Base-by-base conservation (phyloP, 495 filamentous ascomycete genomes). In the Elaphomyces granulatus region DNA sequence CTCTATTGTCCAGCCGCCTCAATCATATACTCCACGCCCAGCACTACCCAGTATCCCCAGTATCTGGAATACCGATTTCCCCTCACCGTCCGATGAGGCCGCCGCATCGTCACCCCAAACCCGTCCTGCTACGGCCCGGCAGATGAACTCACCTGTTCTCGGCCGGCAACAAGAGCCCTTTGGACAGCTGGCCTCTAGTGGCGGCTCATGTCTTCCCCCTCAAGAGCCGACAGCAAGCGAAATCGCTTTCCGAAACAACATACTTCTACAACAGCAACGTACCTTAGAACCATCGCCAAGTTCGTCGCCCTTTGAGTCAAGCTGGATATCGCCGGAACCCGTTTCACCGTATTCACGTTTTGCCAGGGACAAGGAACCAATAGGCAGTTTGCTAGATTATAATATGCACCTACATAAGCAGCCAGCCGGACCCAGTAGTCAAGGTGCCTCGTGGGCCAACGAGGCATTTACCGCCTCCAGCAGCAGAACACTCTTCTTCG, bases 51-150 rank as follows among this genome's bases (percentile, higher is more conserved):
- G 49, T n/a, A 46, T 66, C 9, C 59, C 59, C 7, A 70, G 61
- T 38, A 71, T 72, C 34, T 67, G 60, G 63, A 71, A 64, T 37
- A 63, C 62, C 0, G 55, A 51, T 31, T 59, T 61, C 32, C 55
- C 50, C 4, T 54, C 50, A 20, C 55, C 43, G 37, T 37, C 57
- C 15, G 26, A 3, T n/a, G 44, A 46, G 20, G 45, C 41, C 17
- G 58, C 64, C 23, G 45, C 45, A 15, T 37, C 52, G 14, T 57
- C 61, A 21, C 59, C 63, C 2, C 43, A 57, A 10, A 60, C 58
- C 10, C 42, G 32, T 17, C 45, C 32, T 12, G 28, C 33, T 26
- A 50, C 42, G 10, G 43, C 50, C 7, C 48, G 46, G 8, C 40
- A 35, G 18, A 38, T 23, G 23, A 39, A 39, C 15, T 54, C 58